phyloP scores from a whole-genome alignment of 1,284 basidiomycete genomes.

The Naganishia liquefaciens region DNA sequence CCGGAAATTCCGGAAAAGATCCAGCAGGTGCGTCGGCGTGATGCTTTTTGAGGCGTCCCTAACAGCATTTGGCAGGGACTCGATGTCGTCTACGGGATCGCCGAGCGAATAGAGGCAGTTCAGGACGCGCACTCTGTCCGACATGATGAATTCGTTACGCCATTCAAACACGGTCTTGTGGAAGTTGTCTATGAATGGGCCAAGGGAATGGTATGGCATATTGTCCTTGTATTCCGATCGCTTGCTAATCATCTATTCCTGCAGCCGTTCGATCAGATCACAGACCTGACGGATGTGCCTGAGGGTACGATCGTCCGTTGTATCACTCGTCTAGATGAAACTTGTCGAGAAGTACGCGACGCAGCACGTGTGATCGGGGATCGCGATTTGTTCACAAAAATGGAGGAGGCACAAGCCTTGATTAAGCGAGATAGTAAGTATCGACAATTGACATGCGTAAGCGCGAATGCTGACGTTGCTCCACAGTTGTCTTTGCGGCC shows the following conservation, averaged over 20 bases:
- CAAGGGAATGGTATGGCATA: constrained; percentile 80
- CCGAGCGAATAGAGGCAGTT: constrained; percentile 75
- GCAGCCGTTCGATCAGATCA: constrained; percentile 94
- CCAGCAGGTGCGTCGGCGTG: constrained; percentile 55
- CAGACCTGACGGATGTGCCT: constrained; percentile 85
- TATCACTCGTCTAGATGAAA: constrained; percentile 95
- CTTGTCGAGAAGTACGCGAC: constrained; percentile 93
- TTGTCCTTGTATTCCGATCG: background rate
- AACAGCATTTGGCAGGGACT: constrained; percentile 59
- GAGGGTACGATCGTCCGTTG: constrained; percentile 97
- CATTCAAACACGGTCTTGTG: constrained; percentile 82
- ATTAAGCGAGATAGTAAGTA: constrained; percentile 95
- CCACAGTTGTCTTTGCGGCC: constrained; percentile 45
- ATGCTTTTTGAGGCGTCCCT: background rate
- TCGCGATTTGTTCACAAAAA: constrained; percentile 91
- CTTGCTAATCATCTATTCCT: background rate
- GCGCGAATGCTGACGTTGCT: background rate
- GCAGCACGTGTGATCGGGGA: constrained; percentile 97
- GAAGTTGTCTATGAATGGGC: constrained; percentile 99
- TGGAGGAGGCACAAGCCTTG: constrained; percentile 90
- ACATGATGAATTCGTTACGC: constrained; percentile 70
- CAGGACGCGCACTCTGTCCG: constrained; percentile 78
- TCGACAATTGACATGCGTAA: constrained; percentile 41
- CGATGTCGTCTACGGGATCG: constrained; percentile 74
- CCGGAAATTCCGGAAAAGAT: constrained; percentile 76